These are phyloP conservation scores for Fusarium sp. DNA, from an alignment of 2,329 filamentous ascomycete species.

Conservation along the genomic window DNA sequence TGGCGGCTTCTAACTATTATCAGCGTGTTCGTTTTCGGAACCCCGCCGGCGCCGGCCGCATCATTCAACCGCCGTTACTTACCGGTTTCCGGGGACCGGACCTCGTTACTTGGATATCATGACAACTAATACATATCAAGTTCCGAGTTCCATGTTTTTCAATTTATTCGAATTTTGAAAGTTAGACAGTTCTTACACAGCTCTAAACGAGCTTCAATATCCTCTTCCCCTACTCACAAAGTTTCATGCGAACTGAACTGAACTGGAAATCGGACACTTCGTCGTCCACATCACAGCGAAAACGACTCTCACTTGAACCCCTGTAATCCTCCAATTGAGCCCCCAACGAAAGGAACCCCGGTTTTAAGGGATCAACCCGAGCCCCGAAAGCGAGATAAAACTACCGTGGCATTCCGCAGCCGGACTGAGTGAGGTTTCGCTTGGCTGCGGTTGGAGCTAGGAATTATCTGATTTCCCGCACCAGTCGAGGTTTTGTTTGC, in stretches of 20 bases:
- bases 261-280: not conserved
- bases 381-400: constrained; percentile 21
- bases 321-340: constrained; percentile 10
- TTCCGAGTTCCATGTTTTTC: not conserved
- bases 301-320: constrained; percentile 4
- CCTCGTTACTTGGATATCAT: constrained; percentile 1
- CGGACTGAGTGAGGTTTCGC: constrained; percentile 7
- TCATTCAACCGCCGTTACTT: constrained; percentile 26
- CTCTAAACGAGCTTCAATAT: not conserved
- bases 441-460: not conserved
- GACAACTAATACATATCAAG: constrained; percentile 3
- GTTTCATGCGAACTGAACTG: not conserved
- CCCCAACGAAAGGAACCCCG: constrained; percentile 15
- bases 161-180: not conserved
- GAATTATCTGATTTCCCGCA: not conserved
- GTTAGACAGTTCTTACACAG: not conserved
- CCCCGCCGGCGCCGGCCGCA: constrained; percentile 17
- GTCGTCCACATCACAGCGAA: not conserved
- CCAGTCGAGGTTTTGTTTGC: not conserved
- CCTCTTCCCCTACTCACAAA: not conserved
- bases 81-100: constrained; percentile 10
- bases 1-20: not conserved
- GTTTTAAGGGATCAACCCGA: constrained; percentile 9
- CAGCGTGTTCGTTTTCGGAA: constrained; percentile 45
- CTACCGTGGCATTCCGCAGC: constrained; percentile 29